Evolutionary conservation across 176 grass and related monocot genomes (phyloP).

Genomic region (Musa beccarii): DNA sequence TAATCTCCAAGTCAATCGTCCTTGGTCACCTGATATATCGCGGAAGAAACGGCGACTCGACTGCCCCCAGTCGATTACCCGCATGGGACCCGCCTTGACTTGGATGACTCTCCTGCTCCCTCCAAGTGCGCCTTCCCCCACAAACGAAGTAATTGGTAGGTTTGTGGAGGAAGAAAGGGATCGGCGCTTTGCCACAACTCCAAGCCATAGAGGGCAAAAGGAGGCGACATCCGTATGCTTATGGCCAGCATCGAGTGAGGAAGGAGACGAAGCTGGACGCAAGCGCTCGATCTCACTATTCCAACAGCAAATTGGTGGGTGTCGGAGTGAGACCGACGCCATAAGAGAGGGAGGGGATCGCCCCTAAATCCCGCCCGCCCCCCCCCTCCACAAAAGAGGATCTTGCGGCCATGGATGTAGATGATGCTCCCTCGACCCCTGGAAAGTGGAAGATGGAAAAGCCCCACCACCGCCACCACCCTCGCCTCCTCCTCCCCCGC

Average conservation of each 20-base stretch:
- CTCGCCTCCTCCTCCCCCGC: constrained; percentile 5
- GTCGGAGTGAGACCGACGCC: not conserved
- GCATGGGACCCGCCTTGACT: not conserved
- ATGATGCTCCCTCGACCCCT: constrained; percentile 8
- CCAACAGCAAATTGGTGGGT: not conserved
- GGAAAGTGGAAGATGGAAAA: constrained; percentile 18
- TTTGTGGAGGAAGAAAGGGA: not conserved
- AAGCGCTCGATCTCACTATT: not conserved
- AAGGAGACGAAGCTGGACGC: too few relatives aligned
- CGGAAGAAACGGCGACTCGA: too few relatives aligned
- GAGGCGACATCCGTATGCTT: too few relatives aligned
- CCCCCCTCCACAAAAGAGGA: not conserved
- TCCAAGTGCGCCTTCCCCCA: not conserved
- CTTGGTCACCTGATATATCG: too few relatives aligned
- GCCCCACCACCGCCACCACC: constrained; percentile 6
- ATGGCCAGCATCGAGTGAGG: too few relatives aligned
- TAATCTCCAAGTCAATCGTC: too few relatives aligned
- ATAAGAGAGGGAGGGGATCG: not conserved
- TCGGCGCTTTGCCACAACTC: not conserved
- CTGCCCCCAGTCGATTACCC: too few relatives aligned
- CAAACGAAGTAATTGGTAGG: not conserved
- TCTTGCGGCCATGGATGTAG: constrained; percentile 1
- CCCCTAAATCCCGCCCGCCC: too few relatives aligned
- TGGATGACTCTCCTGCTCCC: not conserved
- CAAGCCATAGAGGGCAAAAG: not conserved